Evolutionary conservation across 805 yeast species (phyloP).

Genomic region (Kodamaea jinghongensis): DNA sequence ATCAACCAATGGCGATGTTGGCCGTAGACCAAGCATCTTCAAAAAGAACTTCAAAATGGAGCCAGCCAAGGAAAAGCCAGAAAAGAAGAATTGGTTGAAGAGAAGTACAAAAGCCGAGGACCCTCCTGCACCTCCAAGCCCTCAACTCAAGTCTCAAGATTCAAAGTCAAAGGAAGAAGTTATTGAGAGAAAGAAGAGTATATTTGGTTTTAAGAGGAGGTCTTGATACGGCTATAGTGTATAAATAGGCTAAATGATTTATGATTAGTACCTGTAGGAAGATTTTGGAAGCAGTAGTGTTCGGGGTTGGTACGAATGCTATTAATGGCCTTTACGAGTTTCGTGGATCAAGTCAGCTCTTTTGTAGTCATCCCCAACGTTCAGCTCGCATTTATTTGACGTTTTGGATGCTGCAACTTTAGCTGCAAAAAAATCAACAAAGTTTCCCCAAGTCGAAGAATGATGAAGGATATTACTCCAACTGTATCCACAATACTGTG

Average conservation of each 20-base stretch:
- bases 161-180: slow-evolving; percentile 4
- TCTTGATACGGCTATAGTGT: slow-evolving; percentile 13
- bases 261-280: too few relatives aligned
- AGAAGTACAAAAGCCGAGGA: slow-evolving; percentile 15
- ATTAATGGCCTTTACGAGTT: too few relatives aligned
- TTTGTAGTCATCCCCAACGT: too few relatives aligned
- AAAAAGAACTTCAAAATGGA: slow-evolving; percentile 33
- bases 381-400: too few relatives aligned
- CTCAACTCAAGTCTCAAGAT: background rate
- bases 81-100: slow-evolving; percentile 42
- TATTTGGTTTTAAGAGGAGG: slow-evolving; percentile 37
- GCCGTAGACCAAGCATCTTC: slow-evolving; percentile 18
- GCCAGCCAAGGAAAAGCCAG: slow-evolving; percentile 17
- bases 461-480: too few relatives aligned
- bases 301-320: too few relatives aligned
- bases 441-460: too few relatives aligned
- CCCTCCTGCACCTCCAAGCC: background rate
- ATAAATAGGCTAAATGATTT: too few relatives aligned
- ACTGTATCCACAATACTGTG: too few relatives aligned
- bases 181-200: slow-evolving; percentile 20
- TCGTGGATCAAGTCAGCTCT: too few relatives aligned
- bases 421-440: background rate
- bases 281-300: too few relatives aligned
- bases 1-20: background rate
- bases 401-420: too few relatives aligned